Conservation (phyloP, 495 filamentous ascomycete genomes). For the Cenococcum geophilum region DNA sequence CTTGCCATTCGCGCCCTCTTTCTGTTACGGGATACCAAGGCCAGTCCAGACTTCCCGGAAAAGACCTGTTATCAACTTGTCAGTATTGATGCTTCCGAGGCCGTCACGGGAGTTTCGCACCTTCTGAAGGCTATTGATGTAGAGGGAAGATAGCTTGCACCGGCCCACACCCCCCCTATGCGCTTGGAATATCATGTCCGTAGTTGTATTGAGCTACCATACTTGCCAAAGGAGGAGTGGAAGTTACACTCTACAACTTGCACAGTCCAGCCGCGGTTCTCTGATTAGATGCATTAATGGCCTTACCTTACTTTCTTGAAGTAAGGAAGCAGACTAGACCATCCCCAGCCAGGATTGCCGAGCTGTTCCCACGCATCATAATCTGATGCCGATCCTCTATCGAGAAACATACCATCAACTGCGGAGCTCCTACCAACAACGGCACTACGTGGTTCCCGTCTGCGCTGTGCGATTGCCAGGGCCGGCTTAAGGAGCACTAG, state of each 20-base stretch:
- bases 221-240: background rate
- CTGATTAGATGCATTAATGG: slow-evolving; percentile 47
- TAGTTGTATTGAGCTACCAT: slow-evolving; percentile 19
- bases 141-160: background rate
- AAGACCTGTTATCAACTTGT: background rate
- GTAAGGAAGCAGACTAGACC: slow-evolving; percentile 25
- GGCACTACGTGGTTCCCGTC: too few species aligned
- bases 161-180: slow-evolving; percentile 3
- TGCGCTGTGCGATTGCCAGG: too few species aligned
- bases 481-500: too few species aligned
- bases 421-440: slow-evolving; percentile 26
- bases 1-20: slow-evolving; percentile 20
- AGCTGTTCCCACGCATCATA: slow-evolving; percentile 30
- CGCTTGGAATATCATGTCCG: slow-evolving; percentile 4
- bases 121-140: background rate
- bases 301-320: slow-evolving; percentile 10
- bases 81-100: too few species aligned
- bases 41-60: background rate
- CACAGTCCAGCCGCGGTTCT: slow-evolving; percentile 65
- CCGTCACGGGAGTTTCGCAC: background rate
- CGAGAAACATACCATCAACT: slow-evolving; percentile 32
- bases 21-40: slow-evolving; percentile 1
- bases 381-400: slow-evolving; percentile 35
- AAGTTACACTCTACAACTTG: slow-evolving; percentile 44
- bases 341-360: slow-evolving; percentile 35